Evolutionary conservation across 2,329 filamentous ascomycete species (phyloP).

Genomic region (Fusarium metavorans): DNA sequence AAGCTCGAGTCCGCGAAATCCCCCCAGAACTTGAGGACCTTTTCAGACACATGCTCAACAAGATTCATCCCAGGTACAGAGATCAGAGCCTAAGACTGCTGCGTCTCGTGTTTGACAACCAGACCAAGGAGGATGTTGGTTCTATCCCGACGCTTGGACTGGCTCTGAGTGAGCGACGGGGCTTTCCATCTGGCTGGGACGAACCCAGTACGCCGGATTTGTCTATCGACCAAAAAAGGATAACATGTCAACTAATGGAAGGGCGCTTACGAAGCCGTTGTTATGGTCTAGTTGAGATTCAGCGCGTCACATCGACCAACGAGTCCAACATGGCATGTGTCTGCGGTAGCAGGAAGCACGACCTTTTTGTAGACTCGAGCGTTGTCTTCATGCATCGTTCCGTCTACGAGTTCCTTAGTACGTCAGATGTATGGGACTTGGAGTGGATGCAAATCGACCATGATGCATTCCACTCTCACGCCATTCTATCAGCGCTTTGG

Average conservation of each 20-base stretch:
- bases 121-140: background rate
- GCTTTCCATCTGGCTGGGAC: background rate
- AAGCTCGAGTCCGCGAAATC: background rate
- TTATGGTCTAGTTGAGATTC: too few species aligned
- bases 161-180: background rate
- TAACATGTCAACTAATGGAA: background rate
- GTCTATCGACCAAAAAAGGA: background rate
- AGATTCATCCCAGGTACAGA: background rate
- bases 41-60: constrained; percentile 7
- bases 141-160: background rate
- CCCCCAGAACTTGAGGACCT: constrained; percentile 9
- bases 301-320: too few species aligned
- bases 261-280: too few species aligned
- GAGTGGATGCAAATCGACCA: too few species aligned
- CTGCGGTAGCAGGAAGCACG: too few species aligned
- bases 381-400: too few species aligned
- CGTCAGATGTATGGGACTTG: too few species aligned
- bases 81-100: background rate
- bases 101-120: background rate
- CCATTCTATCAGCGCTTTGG: too few species aligned
- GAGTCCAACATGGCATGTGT: too few species aligned
- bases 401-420: too few species aligned
- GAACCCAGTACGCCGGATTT: background rate
- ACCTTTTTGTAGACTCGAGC: too few species aligned
- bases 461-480: too few species aligned